A percentile compares a stretch with the other conserved stretches of the same genome.
Evolutionary conservation across 371 early-diverging fungal species (phyloP).

Genomic region (Lichtheimia corymbifera): DNA sequence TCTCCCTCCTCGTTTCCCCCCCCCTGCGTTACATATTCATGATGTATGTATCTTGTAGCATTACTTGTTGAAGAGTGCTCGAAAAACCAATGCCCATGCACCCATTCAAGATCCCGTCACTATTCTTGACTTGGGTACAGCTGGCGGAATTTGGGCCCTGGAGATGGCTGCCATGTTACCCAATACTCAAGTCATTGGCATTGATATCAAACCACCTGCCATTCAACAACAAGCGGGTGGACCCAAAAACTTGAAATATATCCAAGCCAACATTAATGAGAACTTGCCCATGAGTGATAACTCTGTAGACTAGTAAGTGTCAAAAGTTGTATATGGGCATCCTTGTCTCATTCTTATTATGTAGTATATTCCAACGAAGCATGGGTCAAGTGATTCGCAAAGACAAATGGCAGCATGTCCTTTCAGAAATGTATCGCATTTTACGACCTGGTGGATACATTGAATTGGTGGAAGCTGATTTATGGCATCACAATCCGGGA

Average conservation of each 20-base stretch:
- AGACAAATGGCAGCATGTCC: slow-evolving; percentile 37
- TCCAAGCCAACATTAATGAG: slow-evolving; percentile 38
- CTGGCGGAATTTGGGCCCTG: slow-evolving; percentile 52
- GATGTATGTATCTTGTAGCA: slow-evolving; percentile 24
- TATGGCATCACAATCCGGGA: slow-evolving; percentile 50
- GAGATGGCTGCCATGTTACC: slow-evolving; percentile 37
- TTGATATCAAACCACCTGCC: slow-evolving; percentile 49
- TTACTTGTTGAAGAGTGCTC: slow-evolving; percentile 47
- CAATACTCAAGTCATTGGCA: slow-evolving; percentile 47
- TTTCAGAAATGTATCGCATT: slow-evolving; percentile 40
- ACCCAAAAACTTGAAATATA: slow-evolving; percentile 40
- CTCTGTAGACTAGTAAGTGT: slow-evolving; percentile 47
- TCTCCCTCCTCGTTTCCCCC: not conserved
- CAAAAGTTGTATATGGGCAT: not conserved
- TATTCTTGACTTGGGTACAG: slow-evolving; percentile 57
- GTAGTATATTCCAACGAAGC: slow-evolving; percentile 43
- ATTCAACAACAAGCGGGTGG: slow-evolving; percentile 24
- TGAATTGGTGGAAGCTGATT: slow-evolving; percentile 44
- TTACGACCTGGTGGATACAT: slow-evolving; percentile 46
- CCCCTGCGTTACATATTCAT: not conserved
- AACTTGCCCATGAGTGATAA: slow-evolving; percentile 35
- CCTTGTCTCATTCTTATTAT: not conserved
- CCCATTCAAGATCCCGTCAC: slow-evolving; percentile 25
- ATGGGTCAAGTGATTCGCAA: slow-evolving; percentile 39
- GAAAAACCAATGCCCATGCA: slow-evolving; percentile 39